Conservation (phyloP, 2,329 filamentous ascomycete genomes). For the Hirsutella minnesotensis region DNA sequence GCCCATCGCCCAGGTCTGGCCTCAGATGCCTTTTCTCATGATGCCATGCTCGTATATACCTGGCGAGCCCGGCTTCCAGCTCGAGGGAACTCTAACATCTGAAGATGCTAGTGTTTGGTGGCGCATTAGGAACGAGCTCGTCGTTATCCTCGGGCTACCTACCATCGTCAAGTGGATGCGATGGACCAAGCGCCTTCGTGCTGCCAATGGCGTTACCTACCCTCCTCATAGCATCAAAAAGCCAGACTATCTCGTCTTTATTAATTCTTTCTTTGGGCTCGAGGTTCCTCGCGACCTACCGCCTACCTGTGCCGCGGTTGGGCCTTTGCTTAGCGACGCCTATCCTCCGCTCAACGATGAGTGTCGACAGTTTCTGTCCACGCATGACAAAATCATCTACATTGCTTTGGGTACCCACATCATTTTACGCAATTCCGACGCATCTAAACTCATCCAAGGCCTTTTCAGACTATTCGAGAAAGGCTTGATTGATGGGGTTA, state of each 20-base stretch:
- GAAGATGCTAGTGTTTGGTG: slow-evolving; percentile 25
- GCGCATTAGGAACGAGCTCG: slow-evolving; percentile 23
- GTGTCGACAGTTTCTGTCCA: slow-evolving; percentile 16
- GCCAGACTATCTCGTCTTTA: slow-evolving; percentile 27
- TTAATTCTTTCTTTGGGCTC: slow-evolving; percentile 32
- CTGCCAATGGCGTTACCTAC: slow-evolving; percentile 18
- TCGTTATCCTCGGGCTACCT: slow-evolving; percentile 14
- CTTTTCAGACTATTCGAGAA: too few relatives aligned
- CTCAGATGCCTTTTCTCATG: slow-evolving; percentile 28
- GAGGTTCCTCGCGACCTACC: slow-evolving; percentile 29
- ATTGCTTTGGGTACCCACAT: slow-evolving; percentile 30
- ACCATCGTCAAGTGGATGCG: slow-evolving; percentile 15
- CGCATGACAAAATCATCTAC: slow-evolving; percentile 23
- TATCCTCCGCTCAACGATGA: slow-evolving; percentile 18
- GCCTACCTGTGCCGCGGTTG: slow-evolving; percentile 24
- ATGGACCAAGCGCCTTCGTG: slow-evolving; percentile 21
- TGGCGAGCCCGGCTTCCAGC: slow-evolving; percentile 27
- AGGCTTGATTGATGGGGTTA: too few relatives aligned
- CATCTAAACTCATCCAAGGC: too few relatives aligned
- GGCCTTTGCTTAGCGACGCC: slow-evolving; percentile 25
- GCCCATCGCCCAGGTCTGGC: slow-evolving; percentile 26
- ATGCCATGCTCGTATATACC: slow-evolving; percentile 25
- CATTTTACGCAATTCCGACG: too few relatives aligned
- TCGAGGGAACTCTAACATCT: slow-evolving; percentile 20
- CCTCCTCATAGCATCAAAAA: slow-evolving; percentile 17